These are phyloP conservation scores for Colletotrichum tanaceti DNA, from an alignment of 2,329 filamentous ascomycete genomes.

Conservation along the genomic window DNA sequence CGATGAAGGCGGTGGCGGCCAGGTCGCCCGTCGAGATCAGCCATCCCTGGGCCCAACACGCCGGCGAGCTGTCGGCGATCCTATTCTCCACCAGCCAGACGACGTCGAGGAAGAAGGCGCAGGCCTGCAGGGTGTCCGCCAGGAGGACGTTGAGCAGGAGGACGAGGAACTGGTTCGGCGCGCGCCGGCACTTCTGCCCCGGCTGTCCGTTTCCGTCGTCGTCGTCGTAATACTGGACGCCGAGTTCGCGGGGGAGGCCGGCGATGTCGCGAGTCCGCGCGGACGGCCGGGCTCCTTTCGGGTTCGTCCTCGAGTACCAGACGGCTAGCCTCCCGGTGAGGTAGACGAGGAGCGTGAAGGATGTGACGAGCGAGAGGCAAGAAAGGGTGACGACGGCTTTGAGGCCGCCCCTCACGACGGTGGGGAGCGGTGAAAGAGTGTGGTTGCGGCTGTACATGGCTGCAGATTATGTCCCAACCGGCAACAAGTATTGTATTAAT, in stretches of 20 bases:
- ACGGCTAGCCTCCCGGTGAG: constrained; percentile 50
- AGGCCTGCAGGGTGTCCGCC: constrained; percentile 68
- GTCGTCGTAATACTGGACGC: constrained; percentile 29
- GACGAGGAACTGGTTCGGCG: constrained; percentile 67
- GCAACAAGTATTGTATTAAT: constrained; percentile 13
- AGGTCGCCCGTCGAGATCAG: constrained; percentile 69
- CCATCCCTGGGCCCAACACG: constrained; percentile 67
- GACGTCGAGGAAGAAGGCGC: constrained; percentile 66
- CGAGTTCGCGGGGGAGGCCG: constrained; percentile 43
- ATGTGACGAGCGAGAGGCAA: constrained; percentile 52
- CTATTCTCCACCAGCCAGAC: constrained; percentile 61
- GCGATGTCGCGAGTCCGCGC: constrained; percentile 28
- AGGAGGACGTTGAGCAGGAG: constrained; percentile 70
- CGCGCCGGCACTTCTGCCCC: constrained; percentile 12
- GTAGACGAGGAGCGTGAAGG: constrained; percentile 48
- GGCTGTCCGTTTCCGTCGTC: constrained; percentile 37
- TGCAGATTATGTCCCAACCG: background rate
- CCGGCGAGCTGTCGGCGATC: constrained; percentile 59
- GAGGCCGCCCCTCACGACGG: constrained; percentile 50
- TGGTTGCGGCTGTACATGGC: constrained; percentile 20
- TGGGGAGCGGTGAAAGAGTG: constrained; percentile 50
- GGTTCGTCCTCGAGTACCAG: constrained; percentile 48
- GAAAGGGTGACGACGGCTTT: constrained; percentile 51
- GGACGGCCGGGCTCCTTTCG: constrained; percentile 47
- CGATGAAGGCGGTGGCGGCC: constrained; percentile 67